Base-by-base conservation (phyloP, 129 eudicot species). In the Ambrosia artemisiifolia region DNA sequence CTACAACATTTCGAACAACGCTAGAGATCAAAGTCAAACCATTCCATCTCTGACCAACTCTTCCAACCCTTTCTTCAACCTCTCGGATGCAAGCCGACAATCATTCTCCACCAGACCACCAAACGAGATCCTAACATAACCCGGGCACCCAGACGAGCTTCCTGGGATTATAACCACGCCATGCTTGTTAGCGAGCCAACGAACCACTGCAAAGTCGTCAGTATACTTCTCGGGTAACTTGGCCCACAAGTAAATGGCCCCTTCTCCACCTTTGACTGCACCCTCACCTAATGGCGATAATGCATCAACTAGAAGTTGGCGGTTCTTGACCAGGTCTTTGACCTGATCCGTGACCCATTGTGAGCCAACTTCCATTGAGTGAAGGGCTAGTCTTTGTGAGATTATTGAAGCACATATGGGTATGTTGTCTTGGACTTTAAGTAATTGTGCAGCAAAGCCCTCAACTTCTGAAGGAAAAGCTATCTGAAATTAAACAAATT, bases 341-440 rank as follows among this genome's bases (percentile, higher is more conserved):
- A 95, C 95, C 51, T 75, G 99, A 55, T 88, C 79, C 5, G 76
- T 86, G 51, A 94, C 99, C 99, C 99, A 94, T 49, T 86, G 84
- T 6, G 95, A 80, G 13, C 97, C 97, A 75, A 78, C 74, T 81
- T 95, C 96, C 80, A 95, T 48, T 2, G 99, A 81, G 82, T 79
- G 79, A 46, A 90, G 94, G 10, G 99, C 99, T 13, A 95, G 82
- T 54, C 82, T 74, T 69, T 91, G 99, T 63, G 88, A 84, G 78
- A 95, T 86, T 82, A 95, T 95, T 56, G 99, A 79, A 51, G 99
- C 97, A 69, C 99, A 95, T 9, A 95, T 95, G 32, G 99, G 96
- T 42, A 95, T 95, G 91, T 95, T 95, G 80, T 95, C 99, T 82
- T 95, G 99, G 67, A 95, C 85, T 82, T 95, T 95, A 17, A 91